phyloP scores from a whole-genome alignment of 1,139 yeast species.

The Wickerhamiella pararugosa region DNA sequence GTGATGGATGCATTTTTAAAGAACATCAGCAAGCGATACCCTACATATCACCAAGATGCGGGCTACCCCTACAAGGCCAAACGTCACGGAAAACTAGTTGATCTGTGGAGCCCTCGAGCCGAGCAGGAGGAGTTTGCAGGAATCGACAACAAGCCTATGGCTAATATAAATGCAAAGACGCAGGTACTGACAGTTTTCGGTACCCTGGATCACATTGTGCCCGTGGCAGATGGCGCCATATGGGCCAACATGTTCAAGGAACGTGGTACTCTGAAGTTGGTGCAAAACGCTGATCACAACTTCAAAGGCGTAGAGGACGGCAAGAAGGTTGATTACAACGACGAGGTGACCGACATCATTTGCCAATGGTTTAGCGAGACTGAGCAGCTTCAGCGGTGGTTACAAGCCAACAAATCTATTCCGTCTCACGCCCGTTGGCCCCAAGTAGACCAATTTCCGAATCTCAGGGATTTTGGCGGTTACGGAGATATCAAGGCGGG shows the following conservation, averaged over 20 bases:
- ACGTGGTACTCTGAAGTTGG: conserved; percentile 1
- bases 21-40: conserved; percentile 23
- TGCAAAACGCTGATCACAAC: conserved; percentile 19
- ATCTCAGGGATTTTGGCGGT: conserved; percentile 75
- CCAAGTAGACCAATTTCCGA: conserved; percentile 47
- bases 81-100: conserved; percentile 36
- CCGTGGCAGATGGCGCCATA: conserved; percentile 38
- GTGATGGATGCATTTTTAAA: conserved; percentile 21
- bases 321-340: conserved; percentile 43
- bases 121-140: conserved; percentile 42
- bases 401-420: conserved; percentile 26
- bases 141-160: conserved; percentile 34
- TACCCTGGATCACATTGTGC: conserved; percentile 45
- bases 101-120: conserved; percentile 30
- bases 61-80: conserved; percentile 3
- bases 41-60: conserved; percentile 14
- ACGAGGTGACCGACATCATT: conserved; percentile 38
- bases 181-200: conserved; percentile 66
- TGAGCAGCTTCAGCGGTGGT: conserved; percentile 39
- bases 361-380: conserved; percentile 38
- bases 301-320: conserved; percentile 15
- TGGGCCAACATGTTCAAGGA: conserved; percentile 6
- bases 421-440: conserved; percentile 42
- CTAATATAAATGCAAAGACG: conserved; percentile 32
- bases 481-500: conserved; percentile 44